A percentile compares a stretch with the other conserved stretches of the same genome.
Evolutionary conservation across 2,329 filamentous ascomycete species (phyloP).

Genomic region (Trichophyton verrucosum): DNA sequence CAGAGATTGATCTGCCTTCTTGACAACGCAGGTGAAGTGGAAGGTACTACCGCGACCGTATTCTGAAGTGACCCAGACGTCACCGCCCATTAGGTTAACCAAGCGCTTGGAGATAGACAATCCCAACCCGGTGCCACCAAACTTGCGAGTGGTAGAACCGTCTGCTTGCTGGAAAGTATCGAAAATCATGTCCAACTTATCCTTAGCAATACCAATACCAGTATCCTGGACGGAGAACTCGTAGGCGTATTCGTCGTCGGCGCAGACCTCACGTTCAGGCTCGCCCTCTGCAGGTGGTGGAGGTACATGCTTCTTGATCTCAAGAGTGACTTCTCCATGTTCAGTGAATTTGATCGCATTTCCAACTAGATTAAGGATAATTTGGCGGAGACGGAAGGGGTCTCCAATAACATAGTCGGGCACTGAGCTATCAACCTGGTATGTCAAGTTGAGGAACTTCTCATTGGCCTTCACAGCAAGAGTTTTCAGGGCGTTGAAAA

Average conservation of each 20-base stretch:
- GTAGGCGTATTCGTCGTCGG: conserved; percentile 71
- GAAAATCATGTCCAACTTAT: conserved; percentile 94
- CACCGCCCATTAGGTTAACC: conserved; percentile 90
- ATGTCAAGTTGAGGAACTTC: conserved; percentile 82
- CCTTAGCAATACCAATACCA: conserved; percentile 87
- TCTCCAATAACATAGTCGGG: conserved; percentile 94
- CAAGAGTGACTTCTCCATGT: conserved; percentile 86
- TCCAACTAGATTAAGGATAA: conserved; percentile 91
- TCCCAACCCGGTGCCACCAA: conserved; percentile 86
- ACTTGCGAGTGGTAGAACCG: conserved; percentile 89
- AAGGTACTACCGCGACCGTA: conserved; percentile 87
- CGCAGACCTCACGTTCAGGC: conserved; percentile 52
- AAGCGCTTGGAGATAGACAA: conserved; percentile 90
- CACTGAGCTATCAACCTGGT: conserved; percentile 84
- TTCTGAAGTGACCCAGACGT: conserved; percentile 89
- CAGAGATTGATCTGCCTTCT: conserved; percentile 67
- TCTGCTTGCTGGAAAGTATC: conserved; percentile 98
- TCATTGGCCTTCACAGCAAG: conserved; percentile 96
- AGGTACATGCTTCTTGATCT: conserved; percentile 41
- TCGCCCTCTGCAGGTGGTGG: conserved; percentile 33
- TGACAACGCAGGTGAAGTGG: conserved; percentile 90
- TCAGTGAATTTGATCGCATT: conserved; percentile 99
- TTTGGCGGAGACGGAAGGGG: conserved; percentile 89
- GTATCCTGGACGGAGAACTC: conserved; percentile 95
- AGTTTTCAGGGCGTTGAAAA: conserved; percentile 95